phyloP scores from a whole-genome alignment of 805 yeast species.

The Kazachstania viticola region DNA sequence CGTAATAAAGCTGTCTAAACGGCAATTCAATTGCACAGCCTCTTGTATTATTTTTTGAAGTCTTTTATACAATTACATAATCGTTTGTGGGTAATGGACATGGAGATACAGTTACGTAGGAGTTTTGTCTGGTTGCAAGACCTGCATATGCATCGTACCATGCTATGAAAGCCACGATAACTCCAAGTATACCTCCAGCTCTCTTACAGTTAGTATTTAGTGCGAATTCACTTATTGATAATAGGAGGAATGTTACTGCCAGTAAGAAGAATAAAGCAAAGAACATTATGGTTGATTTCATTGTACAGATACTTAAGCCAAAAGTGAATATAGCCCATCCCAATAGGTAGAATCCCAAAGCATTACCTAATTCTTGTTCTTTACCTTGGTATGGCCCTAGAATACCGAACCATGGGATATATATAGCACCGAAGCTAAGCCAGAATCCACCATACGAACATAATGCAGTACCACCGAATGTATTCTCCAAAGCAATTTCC shows the following conservation, averaged over 20 bases:
- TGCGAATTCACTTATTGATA: constrained; percentile 40
- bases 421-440: constrained; percentile 51
- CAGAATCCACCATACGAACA: constrained; percentile 60
- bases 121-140: constrained; percentile 50
- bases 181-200: constrained; percentile 58
- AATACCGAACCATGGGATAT: constrained; percentile 50
- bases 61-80: constrained; percentile 2
- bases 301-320: constrained; percentile 40
- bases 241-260: constrained; percentile 42
- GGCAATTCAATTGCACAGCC: too few relatives aligned
- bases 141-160: constrained; percentile 68
- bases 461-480: constrained; percentile 57
- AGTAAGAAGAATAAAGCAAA: constrained; percentile 43
- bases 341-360: constrained; percentile 45
- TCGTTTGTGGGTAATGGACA: constrained; percentile 26
- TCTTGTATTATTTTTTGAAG: too few relatives aligned
- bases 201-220: constrained; percentile 29
- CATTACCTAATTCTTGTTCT: constrained; percentile 31
- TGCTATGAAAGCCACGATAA: constrained; percentile 47
- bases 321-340: constrained; percentile 58
- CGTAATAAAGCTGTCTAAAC: too few relatives aligned
- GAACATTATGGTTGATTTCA: constrained; percentile 55
- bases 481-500: constrained; percentile 52
- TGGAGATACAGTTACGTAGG: constrained; percentile 29
- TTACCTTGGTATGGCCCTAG: constrained; percentile 36